Base-by-base conservation (phyloP, 441 rosid species). In the Adansonia rubrostipa region DNA sequence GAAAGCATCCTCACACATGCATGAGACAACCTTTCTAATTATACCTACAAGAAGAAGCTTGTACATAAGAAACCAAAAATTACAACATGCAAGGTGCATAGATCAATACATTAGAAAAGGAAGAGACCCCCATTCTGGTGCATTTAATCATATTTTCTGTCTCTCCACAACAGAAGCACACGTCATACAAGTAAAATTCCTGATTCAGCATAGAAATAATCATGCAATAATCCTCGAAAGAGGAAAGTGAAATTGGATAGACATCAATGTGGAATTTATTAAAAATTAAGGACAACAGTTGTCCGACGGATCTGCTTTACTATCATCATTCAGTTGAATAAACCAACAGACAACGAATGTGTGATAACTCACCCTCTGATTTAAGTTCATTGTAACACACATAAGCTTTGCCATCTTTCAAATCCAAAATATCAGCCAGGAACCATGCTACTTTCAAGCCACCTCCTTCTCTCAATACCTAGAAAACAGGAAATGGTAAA, bases 381-480 rank as follows among this genome's bases (percentile, higher is more conserved):
- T 78, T 66, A 74, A 97, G 94, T 78, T 92, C 97, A 76, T 61
- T 74, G 86, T 92, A 92, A 81, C 89, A 71, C 73, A 97, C 97
- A 84, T 82, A 84, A 78, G 96, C 99, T 81, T 88, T 90, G 77
- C 89, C 97, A 86, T 89, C 95, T 85, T 87, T 86, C 85, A 95
- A 81, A 82, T 87, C 83, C 85, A 90, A 77, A 67, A 95, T 93
- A 80, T 86, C 86, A 75, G 98, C 99, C 1, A 86, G 75, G 86
- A 88, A 97, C 99, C 99, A 97, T 65, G 94, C 94, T 9, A 89
- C 87, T 87, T 88, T 90, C 78, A 80, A 82, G 77, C 89, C 91
- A 86, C 82, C 79, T 22, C 90, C 93, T 81, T 92, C 93, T 85
- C 91, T 93, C 82, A 87, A 92, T 85, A 95, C 97, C 99, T 97